These are phyloP conservation scores for Filobasidium floriforme DNA, from an alignment of 768 basidiomycete species.

Conservation along the genomic window DNA sequence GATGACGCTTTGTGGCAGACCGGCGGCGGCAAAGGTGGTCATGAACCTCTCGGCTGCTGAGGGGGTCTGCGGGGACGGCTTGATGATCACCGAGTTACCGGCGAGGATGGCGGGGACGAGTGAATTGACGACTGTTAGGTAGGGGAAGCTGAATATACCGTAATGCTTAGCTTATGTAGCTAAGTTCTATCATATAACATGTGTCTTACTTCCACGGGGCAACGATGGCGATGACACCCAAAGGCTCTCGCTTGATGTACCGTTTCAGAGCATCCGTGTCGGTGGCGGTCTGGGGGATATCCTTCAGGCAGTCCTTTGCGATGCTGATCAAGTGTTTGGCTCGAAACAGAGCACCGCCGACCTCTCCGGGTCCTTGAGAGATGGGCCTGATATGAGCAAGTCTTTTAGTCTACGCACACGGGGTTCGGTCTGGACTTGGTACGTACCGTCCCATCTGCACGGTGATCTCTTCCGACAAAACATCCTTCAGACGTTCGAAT, in stretches of 20 bases:
- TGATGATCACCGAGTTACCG: slow-evolving; percentile 80
- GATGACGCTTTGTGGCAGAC: slow-evolving; percentile 66
- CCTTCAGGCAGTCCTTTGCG: slow-evolving; percentile 64
- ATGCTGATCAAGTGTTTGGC: slow-evolving; percentile 78
- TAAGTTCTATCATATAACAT: neutral
- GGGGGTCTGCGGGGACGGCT: slow-evolving; percentile 95
- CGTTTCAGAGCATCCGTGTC: slow-evolving; percentile 77
- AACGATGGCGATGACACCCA: slow-evolving; percentile 72
- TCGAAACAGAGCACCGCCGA: slow-evolving; percentile 71
- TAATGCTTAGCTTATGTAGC: neutral
- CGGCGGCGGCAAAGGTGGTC: slow-evolving; percentile 61
- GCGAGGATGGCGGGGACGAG: slow-evolving; percentile 84
- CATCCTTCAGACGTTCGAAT: slow-evolving; percentile 53
- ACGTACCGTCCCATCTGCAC: slow-evolving; percentile 84
- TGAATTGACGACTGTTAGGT: slow-evolving; percentile 81
- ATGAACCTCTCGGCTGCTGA: slow-evolving; percentile 74
- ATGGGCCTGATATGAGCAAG: slow-evolving; percentile 55
- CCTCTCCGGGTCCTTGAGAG: slow-evolving; percentile 67
- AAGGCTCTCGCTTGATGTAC: slow-evolving; percentile 71
- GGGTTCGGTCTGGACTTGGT: neutral
- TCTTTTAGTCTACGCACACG: neutral
- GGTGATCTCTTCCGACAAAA: slow-evolving; percentile 68
- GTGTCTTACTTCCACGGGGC: slow-evolving; percentile 22
- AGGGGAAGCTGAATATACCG: slow-evolving; percentile 60
- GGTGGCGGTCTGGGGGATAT: slow-evolving; percentile 65